Evolutionary conservation across 2,329 filamentous ascomycete species (phyloP), one percentile per base, ranked within the genome.

Genomic region (Colletotrichum endophyticum): DNA sequence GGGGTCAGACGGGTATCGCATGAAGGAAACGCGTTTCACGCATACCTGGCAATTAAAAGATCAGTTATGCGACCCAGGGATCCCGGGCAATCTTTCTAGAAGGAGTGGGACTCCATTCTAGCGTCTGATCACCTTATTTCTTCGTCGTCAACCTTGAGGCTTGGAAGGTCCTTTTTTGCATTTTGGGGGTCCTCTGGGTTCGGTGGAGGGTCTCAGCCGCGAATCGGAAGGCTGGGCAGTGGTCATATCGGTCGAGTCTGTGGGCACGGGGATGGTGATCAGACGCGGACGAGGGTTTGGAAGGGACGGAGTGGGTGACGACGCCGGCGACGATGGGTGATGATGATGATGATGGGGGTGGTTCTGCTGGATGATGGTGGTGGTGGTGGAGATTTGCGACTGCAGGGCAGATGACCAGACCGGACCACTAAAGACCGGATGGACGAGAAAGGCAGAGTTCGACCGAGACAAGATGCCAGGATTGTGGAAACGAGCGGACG

Each of bases 21-120:
- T 88, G 84, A 89, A 86, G 80, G 81, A 85, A 84, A 85, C 82
- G 81, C 80, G 84, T 87, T 86, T 86, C 84, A 85, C 81, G 80
- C 82, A 80, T 83, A 85, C 86, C 85, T 84, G 83, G 86, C 81
- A 88, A 88, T 88, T 86, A 88, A 87, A 87, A 84, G 81, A 79
- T 81, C 81, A 82, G 81, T 88, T 88, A 89, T 88, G 87, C 87
- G 84, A 79, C 79, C 76, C 75, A 79, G 76, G 76, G 62, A 75
- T 57, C 76, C 78, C 78, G 75, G 78, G 72, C 78, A 79, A 81
- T 80, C 79, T 82, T 85, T 85, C 84, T 84, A 83, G 84, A 86
- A 85, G 80, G 78, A 73, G 76, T 78, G 75, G 80, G 78, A 80
- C 80, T 78, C 32, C 79, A 79, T 85, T 86, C 84, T 85, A 85